Conservation (phyloP, 192 early-diverging fungal species). For the Polychytrium aggregatum region DNA sequence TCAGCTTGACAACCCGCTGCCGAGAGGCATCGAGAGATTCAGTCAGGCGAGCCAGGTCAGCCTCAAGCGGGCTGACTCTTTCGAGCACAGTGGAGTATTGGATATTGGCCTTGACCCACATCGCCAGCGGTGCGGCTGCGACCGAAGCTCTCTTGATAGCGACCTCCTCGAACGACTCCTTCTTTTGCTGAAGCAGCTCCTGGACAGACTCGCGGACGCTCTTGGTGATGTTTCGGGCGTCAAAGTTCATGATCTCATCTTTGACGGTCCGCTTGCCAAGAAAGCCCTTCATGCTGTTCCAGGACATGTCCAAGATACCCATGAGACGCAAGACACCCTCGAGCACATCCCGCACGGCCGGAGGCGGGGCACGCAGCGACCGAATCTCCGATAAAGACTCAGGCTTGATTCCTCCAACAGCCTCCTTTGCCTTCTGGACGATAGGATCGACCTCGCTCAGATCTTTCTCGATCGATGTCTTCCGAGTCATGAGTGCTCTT, state of each 20-base stretch:
- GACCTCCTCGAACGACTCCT: conserved; percentile 49
- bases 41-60: conserved; percentile 28
- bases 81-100: conserved; percentile 44
- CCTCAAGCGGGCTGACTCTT: conserved; percentile 40
- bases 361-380: conserved; percentile 48
- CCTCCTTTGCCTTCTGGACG: conserved; percentile 30
- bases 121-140: conserved; percentile 46
- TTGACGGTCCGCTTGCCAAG: conserved; percentile 50
- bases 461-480: conserved; percentile 42
- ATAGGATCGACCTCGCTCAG: conserved; percentile 47
- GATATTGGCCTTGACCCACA: conserved; percentile 55
- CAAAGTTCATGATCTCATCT: conserved; percentile 56
- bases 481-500: conserved; percentile 26
- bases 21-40: conserved; percentile 33
- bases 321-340: conserved; percentile 49
- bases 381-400: conserved; percentile 48
- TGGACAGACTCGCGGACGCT: conserved; percentile 35
- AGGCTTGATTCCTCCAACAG: conserved; percentile 47
- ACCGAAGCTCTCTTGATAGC: conserved; percentile 38
- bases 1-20: conserved; percentile 26
- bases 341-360: conserved; percentile 49
- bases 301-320: conserved; percentile 53
- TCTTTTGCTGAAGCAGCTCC: conserved; percentile 36
- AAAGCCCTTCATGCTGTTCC: conserved; percentile 60
- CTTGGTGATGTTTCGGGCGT: conserved; percentile 36